Evolutionary conservation across 2,329 filamentous ascomycete genomes (phyloP).

Genomic region (Eurotiales sp.): DNA sequence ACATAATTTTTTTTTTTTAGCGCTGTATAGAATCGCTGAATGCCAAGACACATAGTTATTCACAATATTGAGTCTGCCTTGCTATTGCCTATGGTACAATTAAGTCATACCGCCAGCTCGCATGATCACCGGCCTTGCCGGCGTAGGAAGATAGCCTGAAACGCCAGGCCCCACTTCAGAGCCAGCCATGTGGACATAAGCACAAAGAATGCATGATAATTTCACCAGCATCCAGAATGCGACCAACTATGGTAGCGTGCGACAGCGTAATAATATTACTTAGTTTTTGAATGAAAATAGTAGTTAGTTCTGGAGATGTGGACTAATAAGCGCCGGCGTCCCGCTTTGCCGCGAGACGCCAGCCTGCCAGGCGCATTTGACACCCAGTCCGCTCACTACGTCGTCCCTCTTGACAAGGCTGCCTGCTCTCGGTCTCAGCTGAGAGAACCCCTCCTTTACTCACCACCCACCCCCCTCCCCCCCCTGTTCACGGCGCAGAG

Average conservation of each 20-base stretch:
- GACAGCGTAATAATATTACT: too few species aligned
- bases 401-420: neutral
- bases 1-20: neutral
- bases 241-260: too few species aligned
- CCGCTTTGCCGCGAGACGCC: constrained; percentile 7
- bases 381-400: too few species aligned
- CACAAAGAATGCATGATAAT: too few species aligned
- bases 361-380: neutral
- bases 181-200: constrained; percentile 2
- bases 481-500: constrained; percentile 3
- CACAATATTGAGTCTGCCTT: neutral
- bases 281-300: too few species aligned
- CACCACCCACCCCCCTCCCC: neutral
- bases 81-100: too few species aligned
- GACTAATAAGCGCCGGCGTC: neutral
- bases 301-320: too few species aligned
- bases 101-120: neutral
- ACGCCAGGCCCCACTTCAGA: constrained; percentile 1
- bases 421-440: neutral
- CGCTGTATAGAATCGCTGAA: neutral
- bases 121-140: constrained; percentile 7
- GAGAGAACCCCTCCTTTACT: neutral
- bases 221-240: too few species aligned
- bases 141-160: too few species aligned
- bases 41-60: too few species aligned